Evolutionary conservation across 2,329 filamentous ascomycete species (phyloP), one percentile per base, ranked within the genome.

Genomic region (Plenodomus biglobosus): DNA sequence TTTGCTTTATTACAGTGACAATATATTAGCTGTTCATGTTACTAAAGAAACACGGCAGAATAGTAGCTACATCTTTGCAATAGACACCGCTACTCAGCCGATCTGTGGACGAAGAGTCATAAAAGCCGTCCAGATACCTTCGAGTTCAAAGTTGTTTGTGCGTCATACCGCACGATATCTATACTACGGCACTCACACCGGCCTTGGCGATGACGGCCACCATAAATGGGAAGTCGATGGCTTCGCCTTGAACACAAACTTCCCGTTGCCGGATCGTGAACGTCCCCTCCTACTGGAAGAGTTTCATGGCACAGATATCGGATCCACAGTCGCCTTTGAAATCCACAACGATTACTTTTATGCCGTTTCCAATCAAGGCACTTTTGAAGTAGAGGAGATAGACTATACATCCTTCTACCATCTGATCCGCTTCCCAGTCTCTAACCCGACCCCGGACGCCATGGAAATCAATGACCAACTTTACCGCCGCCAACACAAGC

Each of bases 401-500:
- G 81, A 86, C 48, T 87, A 82, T 79, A 83, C 82, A 0, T 88
- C 85, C 0, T 87, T 82, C 62, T 92, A 90, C 62, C 79, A 84
- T 47, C 87, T 83, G 64, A 75, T 84, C 38, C 81, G 85, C 8
- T 82, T 90, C 48, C 80, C 80, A 1, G 73, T 89, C 10, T 60
- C 75, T 24, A 65, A 73, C 2, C 75, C 78, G n/a, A 68, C 71
- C 21, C 60, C 66, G 8, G 66, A 65, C 1, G 65, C 61, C 7
- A 55, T 76, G n/a, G 72, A 79, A 53, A 71, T 74, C n/a, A 76
- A 77, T 45, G 61, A 68, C 37, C 71, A 74, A 17, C 77, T 85
- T 38, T 90, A 85, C 80, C 78, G 87, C 7, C 80, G 87, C 15
- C 78, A 86, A 41, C 84, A 89, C 56, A 74, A 73, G 21, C 87